Conservation (phyloP, 257 asterid genomes). For the Solanum lignicaule region DNA sequence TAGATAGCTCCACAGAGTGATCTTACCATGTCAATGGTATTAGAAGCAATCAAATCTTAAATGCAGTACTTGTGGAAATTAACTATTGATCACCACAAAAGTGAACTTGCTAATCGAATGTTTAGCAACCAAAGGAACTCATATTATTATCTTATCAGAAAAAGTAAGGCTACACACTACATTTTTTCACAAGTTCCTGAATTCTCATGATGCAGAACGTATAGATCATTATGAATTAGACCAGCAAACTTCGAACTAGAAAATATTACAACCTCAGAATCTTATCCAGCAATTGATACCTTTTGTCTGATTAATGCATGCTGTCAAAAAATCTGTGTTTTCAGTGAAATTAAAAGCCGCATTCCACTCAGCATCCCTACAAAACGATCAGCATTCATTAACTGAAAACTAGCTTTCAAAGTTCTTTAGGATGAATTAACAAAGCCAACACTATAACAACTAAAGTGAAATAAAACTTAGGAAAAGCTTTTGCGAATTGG, state of each 20-base stretch:
- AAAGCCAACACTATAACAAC: neutral
- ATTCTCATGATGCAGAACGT: neutral
- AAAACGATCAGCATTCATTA: slow-evolving; percentile 2
- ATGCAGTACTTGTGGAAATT: neutral
- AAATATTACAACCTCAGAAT: neutral
- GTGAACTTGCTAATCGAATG: neutral
- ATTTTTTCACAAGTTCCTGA: neutral
- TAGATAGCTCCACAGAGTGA: neutral
- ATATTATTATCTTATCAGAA: neutral
- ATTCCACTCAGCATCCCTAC: slow-evolving; percentile 80
- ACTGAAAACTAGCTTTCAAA: neutral
- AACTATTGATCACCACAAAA: neutral
- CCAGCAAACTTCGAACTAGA: neutral
- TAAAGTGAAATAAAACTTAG: neutral
- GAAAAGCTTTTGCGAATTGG: neutral
- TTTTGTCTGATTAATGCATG: slow-evolving; percentile 37
- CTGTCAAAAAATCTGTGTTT: slow-evolving; percentile 47
- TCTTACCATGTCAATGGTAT: neutral
- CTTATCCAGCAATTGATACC: slow-evolving; percentile 20
- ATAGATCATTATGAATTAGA: neutral
- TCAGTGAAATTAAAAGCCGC: slow-evolving; percentile 68
- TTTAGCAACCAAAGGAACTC: neutral
- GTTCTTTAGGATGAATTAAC: neutral
- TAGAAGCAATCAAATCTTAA: neutral
- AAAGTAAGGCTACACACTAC: neutral